Evolutionary conservation across 2,329 filamentous ascomycete genomes (phyloP), one percentile per base, ranked within the genome.

Genomic region (Ophiostoma ulmi): DNA sequence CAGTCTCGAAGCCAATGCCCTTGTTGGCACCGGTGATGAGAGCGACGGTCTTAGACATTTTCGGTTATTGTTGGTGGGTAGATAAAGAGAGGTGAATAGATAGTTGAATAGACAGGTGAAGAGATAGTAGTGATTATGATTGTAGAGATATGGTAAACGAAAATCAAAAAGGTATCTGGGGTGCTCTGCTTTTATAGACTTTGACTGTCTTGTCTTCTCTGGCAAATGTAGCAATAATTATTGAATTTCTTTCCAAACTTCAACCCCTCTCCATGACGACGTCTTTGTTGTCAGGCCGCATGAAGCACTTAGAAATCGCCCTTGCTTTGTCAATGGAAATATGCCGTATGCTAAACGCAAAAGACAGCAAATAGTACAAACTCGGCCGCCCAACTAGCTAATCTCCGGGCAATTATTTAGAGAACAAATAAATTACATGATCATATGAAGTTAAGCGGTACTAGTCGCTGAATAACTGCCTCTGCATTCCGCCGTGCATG

Each of bases 1-100:
- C 77, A 7, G 78, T 79, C 70, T 80, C 80, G 72, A 80, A 80
- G 67, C 82, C 81, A 26, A 83, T 79, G 65, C 81, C 81, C 73
- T 79, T 77, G 73, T 82, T 83, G 48, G 78, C 80, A 7, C 80
- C 81, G 6, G 80, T 80, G 64, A 82, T 75, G 64, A 82, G 77
- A 66, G 77, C 76, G 7, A 74, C 38, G 2, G 73, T 74, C 66
- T 73, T 72, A 70, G 39, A 20, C 38, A 67, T 67, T 31, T 39
- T 44, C 11, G 13, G 22, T 58, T 55, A 14, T 61, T 64, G 61
- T 36, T 6, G 11, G 10, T 31, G 41, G 41, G 41, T 5, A 44
- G 41, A 14, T 17, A 44, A 44, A 17, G 41, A 17, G 3, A 14
- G 41, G 14, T 17, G 41, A 13, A 17, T 44, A 44, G 41, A 44